Conservation (phyloP, 163 green algal species). For the Coccomyxa subellipsoidea region DNA sequence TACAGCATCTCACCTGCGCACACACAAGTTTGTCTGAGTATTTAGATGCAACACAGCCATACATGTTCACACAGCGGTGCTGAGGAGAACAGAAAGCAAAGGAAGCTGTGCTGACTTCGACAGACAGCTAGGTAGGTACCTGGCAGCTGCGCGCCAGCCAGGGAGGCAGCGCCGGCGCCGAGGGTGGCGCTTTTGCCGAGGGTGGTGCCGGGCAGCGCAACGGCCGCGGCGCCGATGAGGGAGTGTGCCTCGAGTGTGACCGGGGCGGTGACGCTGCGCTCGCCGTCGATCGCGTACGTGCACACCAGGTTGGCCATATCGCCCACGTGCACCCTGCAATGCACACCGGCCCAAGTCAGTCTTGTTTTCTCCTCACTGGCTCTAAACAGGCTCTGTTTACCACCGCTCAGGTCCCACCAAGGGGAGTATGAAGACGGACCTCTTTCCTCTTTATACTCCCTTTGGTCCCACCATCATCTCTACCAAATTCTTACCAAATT, state of each 20-base stretch:
- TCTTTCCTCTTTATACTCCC: too few relatives aligned
- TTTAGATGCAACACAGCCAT: neutral
- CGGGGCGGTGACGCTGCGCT: neutral
- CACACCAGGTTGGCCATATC: conserved; percentile 11
- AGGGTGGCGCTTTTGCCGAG: neutral
- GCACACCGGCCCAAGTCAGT: neutral
- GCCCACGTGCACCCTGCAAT: conserved; percentile 8
- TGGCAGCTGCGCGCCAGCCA: neutral
- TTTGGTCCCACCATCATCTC: too few relatives aligned
- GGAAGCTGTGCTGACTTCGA: too few relatives aligned
- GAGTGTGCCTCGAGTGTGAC: neutral
- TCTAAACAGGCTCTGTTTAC: too few relatives aligned
- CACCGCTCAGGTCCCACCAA: too few relatives aligned
- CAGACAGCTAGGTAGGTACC: neutral
- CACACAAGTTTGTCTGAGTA: too few relatives aligned
- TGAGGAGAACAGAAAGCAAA: too few relatives aligned
- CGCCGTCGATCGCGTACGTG: neutral
- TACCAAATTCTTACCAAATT: too few relatives aligned
- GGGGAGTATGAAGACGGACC: too few relatives aligned
- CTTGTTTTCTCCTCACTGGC: too few relatives aligned
- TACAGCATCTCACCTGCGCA: conserved; percentile 2
- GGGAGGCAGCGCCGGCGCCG: neutral
- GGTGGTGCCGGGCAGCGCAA: neutral
- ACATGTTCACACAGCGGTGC: too few relatives aligned
- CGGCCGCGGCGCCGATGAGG: neutral